Percentiles rank a stretch among this genome's conserved stretches.
Evolutionary conservation across 129 eudicot species (phyloP).

Genomic region (Glebionis coronaria): DNA sequence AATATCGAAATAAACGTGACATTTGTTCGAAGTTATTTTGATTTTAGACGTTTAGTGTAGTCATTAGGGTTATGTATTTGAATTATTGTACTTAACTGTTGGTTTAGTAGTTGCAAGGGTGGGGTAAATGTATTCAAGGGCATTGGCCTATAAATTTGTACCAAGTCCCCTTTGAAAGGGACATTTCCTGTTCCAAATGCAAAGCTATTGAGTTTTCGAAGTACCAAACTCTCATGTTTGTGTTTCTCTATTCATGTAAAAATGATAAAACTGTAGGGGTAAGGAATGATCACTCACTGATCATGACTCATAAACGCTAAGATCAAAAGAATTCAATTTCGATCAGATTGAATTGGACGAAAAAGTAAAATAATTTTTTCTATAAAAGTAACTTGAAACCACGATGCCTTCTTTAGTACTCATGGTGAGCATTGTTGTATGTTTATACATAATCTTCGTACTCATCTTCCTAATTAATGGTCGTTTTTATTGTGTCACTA

Average conservation of each 20-base stretch:
- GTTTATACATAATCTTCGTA: no score
- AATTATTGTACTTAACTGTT: constrained; percentile 12
- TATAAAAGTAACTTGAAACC: no score
- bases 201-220: constrained; percentile 27
- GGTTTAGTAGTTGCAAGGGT: constrained; percentile 26
- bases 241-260: constrained; percentile 26
- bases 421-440: no score
- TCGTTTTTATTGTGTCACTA: no score
- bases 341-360: neutral
- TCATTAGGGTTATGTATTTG: neutral
- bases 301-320: constrained; percentile 2
- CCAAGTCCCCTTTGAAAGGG: constrained; percentile 13
- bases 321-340: constrained; percentile 7
- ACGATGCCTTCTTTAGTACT: no score
- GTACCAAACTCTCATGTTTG: constrained; percentile 26
- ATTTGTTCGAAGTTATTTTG: constrained; percentile 1
- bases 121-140: constrained; percentile 18
- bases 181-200: constrained; percentile 24
- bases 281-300: constrained; percentile 9
- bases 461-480: no score
- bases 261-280: constrained; percentile 18
- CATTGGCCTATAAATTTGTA: constrained; percentile 31
- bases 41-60: neutral
- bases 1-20: constrained; percentile 11
- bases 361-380: no score